Percentiles rank a stretch among this genome's conserved stretches.
Evolutionary conservation across 2,329 filamentous ascomycete genomes (phyloP).

Genomic region (Botryotinia globosa): DNA sequence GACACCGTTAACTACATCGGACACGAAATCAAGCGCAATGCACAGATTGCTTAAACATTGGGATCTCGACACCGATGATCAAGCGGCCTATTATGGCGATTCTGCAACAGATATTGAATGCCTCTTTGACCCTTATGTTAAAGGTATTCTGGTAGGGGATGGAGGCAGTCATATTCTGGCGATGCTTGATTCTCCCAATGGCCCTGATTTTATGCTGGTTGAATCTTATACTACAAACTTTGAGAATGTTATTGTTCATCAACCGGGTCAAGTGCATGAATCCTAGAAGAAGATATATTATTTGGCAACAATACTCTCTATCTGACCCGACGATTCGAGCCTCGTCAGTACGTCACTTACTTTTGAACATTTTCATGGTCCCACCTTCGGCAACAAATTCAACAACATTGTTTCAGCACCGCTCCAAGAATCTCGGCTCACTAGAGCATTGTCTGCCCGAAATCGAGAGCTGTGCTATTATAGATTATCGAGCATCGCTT

Average conservation of each 20-base stretch:
- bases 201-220: neutral
- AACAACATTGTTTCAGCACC: neutral
- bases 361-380: neutral
- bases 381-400: neutral
- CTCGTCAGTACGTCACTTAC: neutral
- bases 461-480: neutral
- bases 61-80: neutral
- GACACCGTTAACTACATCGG: slow-evolving; percentile 27
- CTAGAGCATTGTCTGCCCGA: neutral
- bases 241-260: neutral
- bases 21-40: slow-evolving; percentile 32
- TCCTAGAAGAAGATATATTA: neutral
- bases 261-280: neutral
- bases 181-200: neutral
- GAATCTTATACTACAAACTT: slow-evolving; percentile 2
- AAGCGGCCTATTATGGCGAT: slow-evolving; percentile 36
- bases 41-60: slow-evolving; percentile 23
- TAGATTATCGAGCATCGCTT: neutral
- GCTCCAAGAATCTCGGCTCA: neutral
- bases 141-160: slow-evolving; percentile 31
- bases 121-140: slow-evolving; percentile 28
- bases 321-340: neutral
- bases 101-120: slow-evolving; percentile 37
- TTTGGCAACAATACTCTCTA: neutral
- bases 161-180: slow-evolving; percentile 26